Evolutionary conservation across 805 yeast genomes (phyloP).

Genomic region (Torulaspora gathmanii): DNA sequence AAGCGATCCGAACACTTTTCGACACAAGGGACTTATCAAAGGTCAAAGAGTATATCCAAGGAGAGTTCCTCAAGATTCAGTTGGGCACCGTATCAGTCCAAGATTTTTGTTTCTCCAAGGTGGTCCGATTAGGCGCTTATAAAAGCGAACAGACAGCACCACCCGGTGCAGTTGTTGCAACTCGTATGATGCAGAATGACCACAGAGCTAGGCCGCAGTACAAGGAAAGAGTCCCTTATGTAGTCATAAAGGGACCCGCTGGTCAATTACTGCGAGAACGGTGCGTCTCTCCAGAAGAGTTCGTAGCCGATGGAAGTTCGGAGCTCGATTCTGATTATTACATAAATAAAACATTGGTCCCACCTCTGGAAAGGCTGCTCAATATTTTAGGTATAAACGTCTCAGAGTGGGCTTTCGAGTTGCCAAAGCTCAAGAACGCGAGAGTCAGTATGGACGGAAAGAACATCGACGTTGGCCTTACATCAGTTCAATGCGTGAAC

Average conservation of each 20-base stretch:
- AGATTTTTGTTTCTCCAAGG: conserved; percentile 90
- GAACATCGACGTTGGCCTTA: conserved; percentile 19
- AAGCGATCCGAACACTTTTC: conserved; percentile 61
- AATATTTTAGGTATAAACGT: conserved; percentile 79
- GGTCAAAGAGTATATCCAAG: conserved; percentile 60
- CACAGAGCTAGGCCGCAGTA: conserved; percentile 79
- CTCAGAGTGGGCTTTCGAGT: conserved; percentile 64
- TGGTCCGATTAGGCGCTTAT: conserved; percentile 79
- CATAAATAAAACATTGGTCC: conserved; percentile 74
- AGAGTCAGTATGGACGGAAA: conserved; percentile 6
- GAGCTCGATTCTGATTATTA: conserved; percentile 79
- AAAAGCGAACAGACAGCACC: conserved; percentile 70
- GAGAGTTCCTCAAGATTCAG: conserved; percentile 63
- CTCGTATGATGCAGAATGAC: conserved; percentile 57
- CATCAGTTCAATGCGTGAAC: conserved; percentile 29
- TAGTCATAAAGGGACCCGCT: conserved; percentile 59
- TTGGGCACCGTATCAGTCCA: conserved; percentile 60
- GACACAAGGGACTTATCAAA: conserved; percentile 64
- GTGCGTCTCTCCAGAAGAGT: conserved; percentile 72
- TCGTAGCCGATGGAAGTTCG: conserved; percentile 41
- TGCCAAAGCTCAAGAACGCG: conserved; percentile 41
- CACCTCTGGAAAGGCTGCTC: conserved; percentile 84
- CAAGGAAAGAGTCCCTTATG: conserved; percentile 80
- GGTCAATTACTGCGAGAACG: conserved; percentile 66
- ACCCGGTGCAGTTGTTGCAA: conserved; percentile 86